Evolutionary conservation across 108 stramenopile species (phyloP), one percentile per base, ranked within the genome.

Genomic region (Hondaea fermentalgiana): DNA sequence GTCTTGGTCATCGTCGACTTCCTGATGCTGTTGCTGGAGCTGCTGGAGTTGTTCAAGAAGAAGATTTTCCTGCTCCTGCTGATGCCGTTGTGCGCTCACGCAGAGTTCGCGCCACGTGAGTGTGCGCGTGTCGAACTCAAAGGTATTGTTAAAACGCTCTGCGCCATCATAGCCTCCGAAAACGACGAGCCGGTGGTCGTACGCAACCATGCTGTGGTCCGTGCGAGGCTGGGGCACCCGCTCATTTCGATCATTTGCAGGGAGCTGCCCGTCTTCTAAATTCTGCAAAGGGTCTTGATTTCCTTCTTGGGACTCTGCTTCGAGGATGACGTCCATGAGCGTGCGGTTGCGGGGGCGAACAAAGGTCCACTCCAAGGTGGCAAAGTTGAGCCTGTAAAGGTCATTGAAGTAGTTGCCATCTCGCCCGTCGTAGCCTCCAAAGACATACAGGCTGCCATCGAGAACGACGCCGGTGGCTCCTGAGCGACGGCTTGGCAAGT

Each of bases 391-490:
- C 19, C 23, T 53, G 51, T 83, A 83, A 12, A 83, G 12, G 76
- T 83, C 76, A 53, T 83, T 83, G 76, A 53, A 83, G 28, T 83
- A 83, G 49, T 53, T 47, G n/a, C 76, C 76, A 12, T 83, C 76
- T 12, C 76, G 45, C 16, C 76, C 76, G 19, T 83, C 76, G 51
- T 83, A 83, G n/a, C 76, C 76, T 43, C 76, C 76, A 23, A 83
- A 83, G 8, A 83, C n/a, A 23, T 83, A 83, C 76, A 83, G n/a
- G 12, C 51, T 83, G 10, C 76, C 76, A 23, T 47, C 76, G 12
- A 53, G 51, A 8, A 53, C 76, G 45, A 23, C 76, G 76, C 49
- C 76, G 51, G 49, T 10, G 6, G 76, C 76, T 12, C 76, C 76
- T 45, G 76, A 83, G n/a, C 76, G 76, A 14, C 51, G 45, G 17